Base-by-base conservation (phyloP, 2,329 filamentous ascomycete species). In the Alternaria consortialis region DNA sequence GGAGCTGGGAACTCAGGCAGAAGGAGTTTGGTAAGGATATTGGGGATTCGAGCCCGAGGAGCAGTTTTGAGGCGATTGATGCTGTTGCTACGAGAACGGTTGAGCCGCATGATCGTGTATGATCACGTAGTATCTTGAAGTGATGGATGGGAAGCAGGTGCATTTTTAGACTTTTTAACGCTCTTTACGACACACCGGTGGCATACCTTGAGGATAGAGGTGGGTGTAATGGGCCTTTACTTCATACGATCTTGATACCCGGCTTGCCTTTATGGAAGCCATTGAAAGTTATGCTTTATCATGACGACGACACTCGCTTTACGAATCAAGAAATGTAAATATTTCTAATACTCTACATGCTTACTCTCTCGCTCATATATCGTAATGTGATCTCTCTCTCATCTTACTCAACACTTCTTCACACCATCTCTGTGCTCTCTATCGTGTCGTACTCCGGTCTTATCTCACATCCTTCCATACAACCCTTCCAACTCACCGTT, bases 1-100 rank as follows among this genome's bases (percentile, higher is more conserved):
- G 84, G 0, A 87, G 85, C 61, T 88, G 86, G 86, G 86, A 88
- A 70, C 73, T 88, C 74, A 61, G 71, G 39, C 80, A 80, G 54
- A 77, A 77, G 57, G 71, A 76, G 64, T 67, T 70, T 56, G 73
- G 72, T 23, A 71, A 63, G 34, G 65, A 71, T 40, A 27, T 62
- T 17, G 69, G 62, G 4, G 72, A 66, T 25, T 67, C 59, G 67
- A 77, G 70, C 65, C 54, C 69, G 57, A 63, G 64, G 66, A 78
- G 76, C 53, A 84, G 82, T 63, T 81, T 83, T 60, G 82, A 84
- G 55, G 80, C 79, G 7, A 80, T 82, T 44, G 79, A 82, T 58
- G 77, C 77, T 20, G 78, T 68, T 74, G 77, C 71, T 74, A 76
- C 71, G 60, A 74, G 52, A 64, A 80, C 65, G 54, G 83, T 84